Conservation (phyloP, 2,329 filamentous ascomycete species). For the Endothia cerciana region DNA sequence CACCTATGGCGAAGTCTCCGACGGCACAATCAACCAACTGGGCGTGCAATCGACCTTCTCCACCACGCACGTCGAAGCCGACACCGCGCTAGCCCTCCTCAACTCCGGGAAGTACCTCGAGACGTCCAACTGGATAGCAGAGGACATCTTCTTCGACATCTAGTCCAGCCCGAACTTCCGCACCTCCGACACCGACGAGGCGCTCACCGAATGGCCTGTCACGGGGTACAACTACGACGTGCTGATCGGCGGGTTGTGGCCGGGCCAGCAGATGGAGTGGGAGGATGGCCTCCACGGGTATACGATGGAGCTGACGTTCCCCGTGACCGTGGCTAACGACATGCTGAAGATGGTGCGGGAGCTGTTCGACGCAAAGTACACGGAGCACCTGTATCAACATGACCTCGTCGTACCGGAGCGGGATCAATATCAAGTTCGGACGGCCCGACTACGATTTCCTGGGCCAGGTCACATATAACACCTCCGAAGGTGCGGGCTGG, state of each 20-base stretch:
- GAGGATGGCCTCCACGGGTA: slow-evolving; percentile 52
- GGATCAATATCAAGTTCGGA: slow-evolving; percentile 53
- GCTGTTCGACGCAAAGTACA: slow-evolving; percentile 51
- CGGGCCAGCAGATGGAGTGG: slow-evolving; percentile 52
- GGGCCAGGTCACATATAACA: slow-evolving; percentile 53
- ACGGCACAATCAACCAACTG: slow-evolving; percentile 46
- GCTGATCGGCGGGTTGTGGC: slow-evolving; percentile 55
- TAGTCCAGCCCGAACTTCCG: slow-evolving; percentile 58
- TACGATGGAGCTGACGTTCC: slow-evolving; percentile 57
- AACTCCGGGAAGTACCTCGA: slow-evolving; percentile 51
- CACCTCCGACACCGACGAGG: slow-evolving; percentile 51
- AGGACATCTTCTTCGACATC: slow-evolving; percentile 52
- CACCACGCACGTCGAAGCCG: slow-evolving; percentile 48
- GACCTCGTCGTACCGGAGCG: slow-evolving; percentile 55
- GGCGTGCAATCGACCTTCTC: slow-evolving; percentile 59
- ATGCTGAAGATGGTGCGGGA: slow-evolving; percentile 53
- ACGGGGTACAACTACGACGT: slow-evolving; percentile 58
- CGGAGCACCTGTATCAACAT: slow-evolving; percentile 47
- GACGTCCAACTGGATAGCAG: slow-evolving; percentile 53
- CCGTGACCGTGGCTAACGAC: slow-evolving; percentile 52
- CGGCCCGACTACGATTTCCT: slow-evolving; percentile 52
- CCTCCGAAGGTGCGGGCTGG: slow-evolving; percentile 53
- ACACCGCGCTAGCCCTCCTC: slow-evolving; percentile 45
- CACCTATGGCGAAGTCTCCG: slow-evolving; percentile 53
- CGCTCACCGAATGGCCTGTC: slow-evolving; percentile 52